Conservation (phyloP, 164 flowering plant genomes). For the Berberis vulgaris region DNA sequence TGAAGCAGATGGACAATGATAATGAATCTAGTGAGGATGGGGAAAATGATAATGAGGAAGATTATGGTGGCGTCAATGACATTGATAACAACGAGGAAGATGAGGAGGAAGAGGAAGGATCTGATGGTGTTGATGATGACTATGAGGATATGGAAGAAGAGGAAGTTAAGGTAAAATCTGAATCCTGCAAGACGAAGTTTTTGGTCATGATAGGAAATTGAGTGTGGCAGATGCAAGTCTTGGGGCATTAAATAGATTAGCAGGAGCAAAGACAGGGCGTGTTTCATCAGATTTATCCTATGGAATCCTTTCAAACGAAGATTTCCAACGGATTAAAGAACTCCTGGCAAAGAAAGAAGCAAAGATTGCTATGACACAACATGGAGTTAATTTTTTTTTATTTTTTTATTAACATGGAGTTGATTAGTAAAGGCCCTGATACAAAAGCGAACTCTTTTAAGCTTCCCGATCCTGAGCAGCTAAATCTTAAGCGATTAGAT, state of each 20-base stretch:
- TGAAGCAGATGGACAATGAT: constrained; percentile 7
- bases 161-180: constrained; percentile 28
- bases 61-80: constrained; percentile 9
- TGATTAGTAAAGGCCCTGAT: constrained; percentile 33
- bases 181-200: neutral
- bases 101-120: constrained; percentile 7
- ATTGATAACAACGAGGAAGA: constrained; percentile 15
- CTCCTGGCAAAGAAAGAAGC: constrained; percentile 68
- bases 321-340: constrained; percentile 72
- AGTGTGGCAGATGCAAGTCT: constrained; percentile 65
- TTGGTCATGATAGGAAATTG: constrained; percentile 46
- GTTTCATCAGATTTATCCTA: constrained; percentile 29
- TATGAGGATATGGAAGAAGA: constrained; percentile 30
- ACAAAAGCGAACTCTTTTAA: constrained; percentile 27
- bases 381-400: constrained; percentile 22
- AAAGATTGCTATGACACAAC: constrained; percentile 45
- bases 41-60: constrained; percentile 5
- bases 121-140: constrained; percentile 12
- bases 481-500: constrained; percentile 60
- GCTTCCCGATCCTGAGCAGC: constrained; percentile 60
- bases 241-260: constrained; percentile 64
- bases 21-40: constrained; percentile 12
- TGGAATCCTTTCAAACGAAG: constrained; percentile 84
- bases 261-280: constrained; percentile 27
- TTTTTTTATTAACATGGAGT: neutral